Conservation (phyloP, 495 filamentous ascomycete genomes). For the Entonaema liquescens region DNA sequence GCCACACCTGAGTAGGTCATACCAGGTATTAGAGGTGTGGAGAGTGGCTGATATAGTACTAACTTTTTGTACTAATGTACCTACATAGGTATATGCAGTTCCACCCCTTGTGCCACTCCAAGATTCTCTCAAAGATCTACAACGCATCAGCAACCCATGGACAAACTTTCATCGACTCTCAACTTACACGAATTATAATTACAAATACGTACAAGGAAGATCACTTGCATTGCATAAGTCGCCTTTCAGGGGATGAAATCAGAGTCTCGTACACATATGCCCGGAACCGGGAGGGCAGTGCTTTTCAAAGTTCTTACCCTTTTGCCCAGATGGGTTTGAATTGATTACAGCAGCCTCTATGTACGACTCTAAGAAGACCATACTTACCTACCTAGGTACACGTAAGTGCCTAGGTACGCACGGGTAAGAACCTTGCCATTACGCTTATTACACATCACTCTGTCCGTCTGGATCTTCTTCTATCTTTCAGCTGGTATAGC, state of each 20-base stretch:
- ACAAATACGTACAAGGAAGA: constrained; percentile 1
- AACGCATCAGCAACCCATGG: neutral
- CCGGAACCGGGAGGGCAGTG: constrained; percentile 23
- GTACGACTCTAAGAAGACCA: no score
- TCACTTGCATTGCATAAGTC: constrained; percentile 15
- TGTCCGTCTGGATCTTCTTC: no score
- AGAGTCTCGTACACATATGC: neutral
- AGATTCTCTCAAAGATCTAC: constrained; percentile 2
- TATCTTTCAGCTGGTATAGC: no score
- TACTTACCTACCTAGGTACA: no score
- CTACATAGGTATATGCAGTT: no score
- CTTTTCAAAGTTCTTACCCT: constrained; percentile 27
- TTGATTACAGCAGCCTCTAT: neutral
- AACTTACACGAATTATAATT: constrained; percentile 7
- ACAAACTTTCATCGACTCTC: neutral
- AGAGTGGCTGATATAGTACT: neutral
- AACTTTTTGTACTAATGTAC: no score
- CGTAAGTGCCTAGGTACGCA: no score
- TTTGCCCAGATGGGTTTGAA: constrained; percentile 21
- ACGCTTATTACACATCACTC: no score
- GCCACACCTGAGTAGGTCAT: neutral
- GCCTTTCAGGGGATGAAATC: neutral
- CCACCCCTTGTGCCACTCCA: no score
- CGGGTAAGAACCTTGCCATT: no score
- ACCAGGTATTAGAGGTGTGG: neutral